Evolutionary conservation across 495 filamentous ascomycete species (phyloP), one percentile per base, ranked within the genome.

Genomic region (Podospora pseudopauciseta): DNA sequence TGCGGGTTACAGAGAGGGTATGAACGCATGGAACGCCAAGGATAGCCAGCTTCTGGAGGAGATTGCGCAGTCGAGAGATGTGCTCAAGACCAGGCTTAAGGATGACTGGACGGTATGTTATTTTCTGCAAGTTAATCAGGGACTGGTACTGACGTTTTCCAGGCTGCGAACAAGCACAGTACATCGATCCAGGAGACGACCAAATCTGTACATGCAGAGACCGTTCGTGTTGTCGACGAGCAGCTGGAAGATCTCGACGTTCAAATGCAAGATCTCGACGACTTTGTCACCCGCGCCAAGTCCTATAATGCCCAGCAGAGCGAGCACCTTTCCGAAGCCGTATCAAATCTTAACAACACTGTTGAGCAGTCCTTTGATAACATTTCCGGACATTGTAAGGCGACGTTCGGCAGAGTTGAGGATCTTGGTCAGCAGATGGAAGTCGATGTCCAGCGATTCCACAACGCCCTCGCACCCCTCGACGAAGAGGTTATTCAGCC

Each of bases 171-270:
- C 68, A 85, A 90, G 69, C 90, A 92, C 71, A 94, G 91, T 70
- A 85, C 79, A 1, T 88, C 91, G 3, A 93, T 98, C 68, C 90
- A 92, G 69, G 84, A 84, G 2, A 89, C 91, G 0, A 96, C 94
- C 1, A 89, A 91, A 65, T 91, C 92, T 0, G 92, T 98, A 11
- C 93, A 98, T 68, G 90, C 91, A n/a, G 90, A 96, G 78, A 96
- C 94, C 0, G 87, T 97, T 20, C 88, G 88, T 1, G 95, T 96
- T 71, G 94, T 97, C 11, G 91, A 94, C 74, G 89, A 89, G 28
- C 96, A 98, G 77, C 90, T 97, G 80, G 85, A 84, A 54, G 89
- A 96, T 67, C 90, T 99, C 80, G 89, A 91, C 66, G 83, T 82
- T 7, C 92, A 98, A 79, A 94, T 99, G 87, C 86, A 86, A 70